These are phyloP conservation scores for Chlamydomonas incerta DNA, from an alignment of 139 green algal genomes.

Conservation along the genomic window DNA sequence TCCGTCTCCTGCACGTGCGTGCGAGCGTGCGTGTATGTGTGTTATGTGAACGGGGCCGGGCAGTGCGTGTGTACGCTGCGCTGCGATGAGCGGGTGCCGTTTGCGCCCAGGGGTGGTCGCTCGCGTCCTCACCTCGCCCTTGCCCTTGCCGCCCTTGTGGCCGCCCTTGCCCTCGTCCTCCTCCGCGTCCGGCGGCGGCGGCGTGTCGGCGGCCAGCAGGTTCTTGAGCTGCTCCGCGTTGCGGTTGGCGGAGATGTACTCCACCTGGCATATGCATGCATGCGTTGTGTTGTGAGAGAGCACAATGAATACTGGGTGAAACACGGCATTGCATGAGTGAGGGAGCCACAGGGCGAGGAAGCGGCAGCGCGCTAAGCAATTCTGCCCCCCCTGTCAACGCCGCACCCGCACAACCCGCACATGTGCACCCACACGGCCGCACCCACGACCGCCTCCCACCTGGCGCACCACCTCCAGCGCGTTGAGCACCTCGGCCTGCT, in stretches of 20 bases:
- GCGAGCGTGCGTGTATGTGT: background rate
- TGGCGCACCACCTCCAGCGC: slow-evolving; percentile 60
- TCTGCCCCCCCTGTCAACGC: too few species aligned
- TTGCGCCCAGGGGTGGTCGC: too few species aligned
- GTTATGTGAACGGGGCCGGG: background rate
- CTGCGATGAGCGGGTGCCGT: background rate
- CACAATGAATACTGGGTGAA: too few species aligned
- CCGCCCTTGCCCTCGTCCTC: slow-evolving; percentile 12
- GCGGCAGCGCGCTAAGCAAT: too few species aligned
- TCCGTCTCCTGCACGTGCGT: background rate
- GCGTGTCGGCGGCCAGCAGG: slow-evolving; percentile 30
- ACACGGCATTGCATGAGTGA: too few species aligned
- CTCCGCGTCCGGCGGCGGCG: slow-evolving; percentile 20
- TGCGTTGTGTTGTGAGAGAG: too few species aligned
- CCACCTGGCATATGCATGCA: too few species aligned
- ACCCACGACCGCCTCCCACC: background rate
- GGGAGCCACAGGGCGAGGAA: too few species aligned
- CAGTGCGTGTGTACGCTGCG: too few species aligned
- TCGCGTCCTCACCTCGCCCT: slow-evolving; percentile 19
- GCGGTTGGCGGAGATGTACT: slow-evolving; percentile 39
- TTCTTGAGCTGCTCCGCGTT: background rate
- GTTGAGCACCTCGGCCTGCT: slow-evolving; percentile 55
- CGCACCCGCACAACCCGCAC: too few species aligned
- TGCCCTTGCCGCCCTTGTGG: background rate
- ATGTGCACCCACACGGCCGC: background rate